These are phyloP conservation scores for Hypomyces perniciosus DNA, from an alignment of 2,329 filamentous ascomycete species.

Conservation along the genomic window DNA sequence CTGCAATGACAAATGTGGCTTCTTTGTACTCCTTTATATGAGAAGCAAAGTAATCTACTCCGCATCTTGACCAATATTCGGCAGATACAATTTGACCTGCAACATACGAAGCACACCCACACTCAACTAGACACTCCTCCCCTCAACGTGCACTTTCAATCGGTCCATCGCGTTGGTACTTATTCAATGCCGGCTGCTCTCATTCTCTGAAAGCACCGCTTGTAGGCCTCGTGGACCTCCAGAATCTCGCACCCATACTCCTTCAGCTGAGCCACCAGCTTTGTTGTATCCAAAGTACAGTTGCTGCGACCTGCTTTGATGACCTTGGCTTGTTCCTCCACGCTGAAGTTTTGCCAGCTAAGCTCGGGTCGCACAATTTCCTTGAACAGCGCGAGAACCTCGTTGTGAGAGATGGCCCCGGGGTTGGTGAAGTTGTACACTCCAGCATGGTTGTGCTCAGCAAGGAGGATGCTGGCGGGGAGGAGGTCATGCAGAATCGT, in stretches of 20 bases:
- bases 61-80: too few species aligned
- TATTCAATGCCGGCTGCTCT: constrained; percentile 31
- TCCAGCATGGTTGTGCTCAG: constrained; percentile 55
- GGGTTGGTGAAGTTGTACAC: constrained; percentile 68
- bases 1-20: not conserved
- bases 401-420: constrained; percentile 65
- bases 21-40: not conserved
- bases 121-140: too few species aligned
- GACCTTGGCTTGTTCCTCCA: constrained; percentile 61
- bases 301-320: constrained; percentile 63
- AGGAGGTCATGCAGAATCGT: constrained; percentile 60
- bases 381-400: constrained; percentile 57
- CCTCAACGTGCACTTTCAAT: not conserved
- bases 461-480: constrained; percentile 53
- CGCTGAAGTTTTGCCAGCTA: constrained; percentile 59
- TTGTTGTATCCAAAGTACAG: constrained; percentile 57
- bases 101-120: too few species aligned
- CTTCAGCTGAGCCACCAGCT: constrained; percentile 53
- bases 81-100: too few species aligned
- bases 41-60: too few species aligned
- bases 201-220: constrained; percentile 58
- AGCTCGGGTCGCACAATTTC: constrained; percentile 56
- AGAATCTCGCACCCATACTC: constrained; percentile 54
- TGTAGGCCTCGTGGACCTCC: constrained; percentile 57
- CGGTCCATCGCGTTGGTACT: not conserved